Percentiles rank a stretch among this genome's conserved stretches.
phyloP scores from a whole-genome alignment of 257 asterid genomes.

The Knoxia roxburghii region DNA sequence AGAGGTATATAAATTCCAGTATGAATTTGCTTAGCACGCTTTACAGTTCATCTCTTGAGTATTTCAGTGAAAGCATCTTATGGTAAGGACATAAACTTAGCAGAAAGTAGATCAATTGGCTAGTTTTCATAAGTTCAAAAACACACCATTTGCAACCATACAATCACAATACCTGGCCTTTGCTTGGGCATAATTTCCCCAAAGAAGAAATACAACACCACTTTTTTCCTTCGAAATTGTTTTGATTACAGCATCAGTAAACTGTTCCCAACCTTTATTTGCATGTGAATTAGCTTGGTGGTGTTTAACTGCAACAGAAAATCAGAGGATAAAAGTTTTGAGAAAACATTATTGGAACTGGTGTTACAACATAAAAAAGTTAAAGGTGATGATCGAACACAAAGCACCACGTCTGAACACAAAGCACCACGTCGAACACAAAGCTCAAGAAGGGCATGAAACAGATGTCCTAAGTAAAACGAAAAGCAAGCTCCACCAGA shows the following conservation, averaged over 20 bases:
- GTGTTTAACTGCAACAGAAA: conserved; percentile 57
- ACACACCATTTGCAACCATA: background rate
- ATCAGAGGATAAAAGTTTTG: conserved; percentile 3
- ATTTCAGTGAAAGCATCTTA: background rate
- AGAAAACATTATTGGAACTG: background rate
- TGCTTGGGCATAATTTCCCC: conserved; percentile 99
- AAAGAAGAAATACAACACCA: conserved; percentile 92
- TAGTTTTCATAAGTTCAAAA: conserved; percentile 6
- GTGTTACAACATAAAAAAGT: background rate
- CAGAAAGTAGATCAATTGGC: background rate
- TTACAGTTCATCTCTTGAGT: background rate
- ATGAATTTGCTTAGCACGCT: background rate
- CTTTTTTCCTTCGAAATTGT: conserved; percentile 66
- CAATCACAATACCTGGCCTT: conserved; percentile 54
- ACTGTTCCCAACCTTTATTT: conserved; percentile 94
- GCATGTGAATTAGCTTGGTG: conserved; percentile 96
- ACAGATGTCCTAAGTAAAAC: background rate
- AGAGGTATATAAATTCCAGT: background rate
- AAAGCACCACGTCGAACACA: too few relatives aligned
- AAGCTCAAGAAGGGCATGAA: too few relatives aligned
- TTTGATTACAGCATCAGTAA: conserved; percentile 87
- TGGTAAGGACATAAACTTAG: background rate
- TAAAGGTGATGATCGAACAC: background rate
- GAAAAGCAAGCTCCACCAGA: background rate
- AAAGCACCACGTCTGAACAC: background rate